Evolutionary conservation across 257 asterid genomes (phyloP).

Genomic region (Knoxia roxburghii): DNA sequence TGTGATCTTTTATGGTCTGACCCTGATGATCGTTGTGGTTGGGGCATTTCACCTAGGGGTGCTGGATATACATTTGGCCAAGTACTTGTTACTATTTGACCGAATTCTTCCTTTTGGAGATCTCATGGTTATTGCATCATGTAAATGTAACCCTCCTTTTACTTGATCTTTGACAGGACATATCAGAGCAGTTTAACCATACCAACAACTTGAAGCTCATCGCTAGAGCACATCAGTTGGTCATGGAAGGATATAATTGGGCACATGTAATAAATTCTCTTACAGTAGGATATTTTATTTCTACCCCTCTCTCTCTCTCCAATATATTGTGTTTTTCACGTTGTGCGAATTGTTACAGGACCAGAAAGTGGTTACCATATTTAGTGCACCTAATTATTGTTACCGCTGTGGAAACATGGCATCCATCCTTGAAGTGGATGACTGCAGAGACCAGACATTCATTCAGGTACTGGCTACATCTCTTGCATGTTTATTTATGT

Average conservation of each 20-base stretch:
- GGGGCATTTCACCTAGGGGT: constrained; percentile 89
- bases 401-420: constrained; percentile 92
- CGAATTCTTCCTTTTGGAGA: constrained; percentile 1
- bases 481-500: background rate
- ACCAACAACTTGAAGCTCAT: constrained; percentile 68
- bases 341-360: constrained; percentile 41
- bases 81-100: constrained; percentile 31
- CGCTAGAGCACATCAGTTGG: constrained; percentile 86
- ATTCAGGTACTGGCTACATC: constrained; percentile 45
- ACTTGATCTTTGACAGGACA: constrained; percentile 48
- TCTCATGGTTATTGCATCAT: background rate
- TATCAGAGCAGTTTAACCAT: constrained; percentile 78
- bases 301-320: background rate
- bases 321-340: background rate
- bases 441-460: constrained; percentile 59
- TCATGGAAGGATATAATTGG: constrained; percentile 90
- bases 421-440: constrained; percentile 76
- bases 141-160: constrained; percentile 5
- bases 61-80: constrained; percentile 90
- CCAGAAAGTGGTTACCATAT: constrained; percentile 78
- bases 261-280: constrained; percentile 50
- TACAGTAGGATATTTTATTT: background rate
- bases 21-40: constrained; percentile 83
- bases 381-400: constrained; percentile 82
- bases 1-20: constrained; percentile 91